These are phyloP conservation scores for Moniliella sp. DNA, from an alignment of 1,284 basidiomycete species.

Conservation along the genomic window DNA sequence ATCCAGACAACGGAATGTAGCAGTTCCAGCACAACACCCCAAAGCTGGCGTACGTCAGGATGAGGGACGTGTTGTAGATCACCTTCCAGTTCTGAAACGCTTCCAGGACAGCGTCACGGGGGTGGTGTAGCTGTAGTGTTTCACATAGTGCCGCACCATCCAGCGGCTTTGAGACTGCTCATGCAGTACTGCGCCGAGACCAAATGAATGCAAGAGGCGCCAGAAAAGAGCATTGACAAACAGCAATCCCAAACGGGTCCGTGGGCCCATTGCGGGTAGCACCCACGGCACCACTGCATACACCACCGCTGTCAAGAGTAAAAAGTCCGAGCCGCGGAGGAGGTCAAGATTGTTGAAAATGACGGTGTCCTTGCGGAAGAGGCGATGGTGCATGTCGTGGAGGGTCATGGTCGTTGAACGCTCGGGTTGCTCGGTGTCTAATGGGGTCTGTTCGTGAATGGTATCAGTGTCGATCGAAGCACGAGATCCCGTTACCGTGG, in stretches of 20 bases:
- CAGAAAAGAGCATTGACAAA: constrained; percentile 64
- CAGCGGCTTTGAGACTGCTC: constrained; percentile 69
- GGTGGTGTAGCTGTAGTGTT: constrained; percentile 40
- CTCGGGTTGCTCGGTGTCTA: constrained; percentile 1
- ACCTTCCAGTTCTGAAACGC: constrained; percentile 87
- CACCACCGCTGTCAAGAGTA: constrained; percentile 43
- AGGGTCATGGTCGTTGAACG: constrained; percentile 35
- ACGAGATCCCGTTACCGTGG: constrained; percentile 2
- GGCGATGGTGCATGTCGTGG: constrained; percentile 70
- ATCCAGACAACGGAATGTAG: constrained; percentile 16
- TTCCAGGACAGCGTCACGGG: constrained; percentile 45
- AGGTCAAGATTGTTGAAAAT: constrained; percentile 62
- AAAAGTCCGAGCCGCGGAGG: constrained; percentile 51
- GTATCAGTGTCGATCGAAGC: constrained; percentile 7
- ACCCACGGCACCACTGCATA: constrained; percentile 40
- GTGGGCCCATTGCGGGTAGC: constrained; percentile 8
- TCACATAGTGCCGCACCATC: constrained; percentile 76
- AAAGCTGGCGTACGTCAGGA: constrained; percentile 57
- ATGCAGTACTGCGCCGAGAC: constrained; percentile 58
- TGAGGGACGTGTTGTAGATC: constrained; percentile 71
- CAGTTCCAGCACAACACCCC: constrained; percentile 15
- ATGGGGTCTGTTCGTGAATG: background rate
- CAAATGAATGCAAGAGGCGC: constrained; percentile 71
- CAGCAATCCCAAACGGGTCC: constrained; percentile 42
- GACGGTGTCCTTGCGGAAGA: constrained; percentile 70